phyloP scores from a whole-genome alignment of 148 eudicot species.

The Cornus controversa region DNA sequence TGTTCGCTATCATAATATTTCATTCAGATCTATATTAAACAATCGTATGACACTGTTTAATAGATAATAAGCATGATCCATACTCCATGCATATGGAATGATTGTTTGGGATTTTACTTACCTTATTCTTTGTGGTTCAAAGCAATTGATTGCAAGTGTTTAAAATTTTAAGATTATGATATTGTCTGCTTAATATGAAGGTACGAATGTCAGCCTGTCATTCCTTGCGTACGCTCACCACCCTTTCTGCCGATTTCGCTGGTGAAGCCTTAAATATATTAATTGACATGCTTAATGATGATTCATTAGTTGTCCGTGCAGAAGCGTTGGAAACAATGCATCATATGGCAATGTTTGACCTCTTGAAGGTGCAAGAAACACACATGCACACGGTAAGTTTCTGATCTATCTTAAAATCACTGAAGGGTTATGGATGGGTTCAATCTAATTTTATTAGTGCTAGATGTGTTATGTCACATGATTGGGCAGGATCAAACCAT shows the following conservation, averaged over 20 bases:
- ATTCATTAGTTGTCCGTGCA: slow-evolving; percentile 61
- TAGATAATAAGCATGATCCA: background rate
- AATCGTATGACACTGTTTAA: background rate
- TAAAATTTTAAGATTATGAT: slow-evolving; percentile 15
- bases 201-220: slow-evolving; percentile 79
- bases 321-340: slow-evolving; percentile 67
- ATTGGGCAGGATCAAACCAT: background rate
- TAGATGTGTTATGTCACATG: background rate
- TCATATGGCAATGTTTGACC: slow-evolving; percentile 48
- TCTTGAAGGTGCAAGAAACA: slow-evolving; percentile 58
- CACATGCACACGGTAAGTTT: slow-evolving; percentile 67
- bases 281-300: slow-evolving; percentile 80
- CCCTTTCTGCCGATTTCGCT: slow-evolving; percentile 58
- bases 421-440: background rate
- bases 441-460: background rate
- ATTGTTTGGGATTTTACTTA: slow-evolving; percentile 3
- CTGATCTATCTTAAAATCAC: slow-evolving; percentile 1
- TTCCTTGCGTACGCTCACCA: slow-evolving; percentile 51
- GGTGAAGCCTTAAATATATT: slow-evolving; percentile 58
- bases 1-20: background rate
- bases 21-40: background rate
- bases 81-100: background rate
- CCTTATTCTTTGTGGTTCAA: slow-evolving; percentile 5
- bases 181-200: slow-evolving; percentile 43
- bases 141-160: slow-evolving; percentile 6